These are phyloP conservation scores for Sonneratia caseolaris DNA, from an alignment of 345 rosid genomes.

Conservation along the genomic window DNA sequence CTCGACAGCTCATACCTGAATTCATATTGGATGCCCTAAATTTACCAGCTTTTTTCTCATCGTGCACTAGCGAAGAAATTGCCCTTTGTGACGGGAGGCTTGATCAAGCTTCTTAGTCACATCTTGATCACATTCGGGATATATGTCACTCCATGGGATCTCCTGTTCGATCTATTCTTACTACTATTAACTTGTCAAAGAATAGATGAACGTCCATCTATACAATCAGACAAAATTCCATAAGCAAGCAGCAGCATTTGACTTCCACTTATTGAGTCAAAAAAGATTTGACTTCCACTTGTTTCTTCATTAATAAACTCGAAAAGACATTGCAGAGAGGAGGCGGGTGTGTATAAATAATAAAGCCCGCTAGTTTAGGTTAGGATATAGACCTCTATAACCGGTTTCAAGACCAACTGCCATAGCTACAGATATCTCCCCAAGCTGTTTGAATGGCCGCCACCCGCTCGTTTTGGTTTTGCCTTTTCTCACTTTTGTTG, in stretches of 20 bases:
- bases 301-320: background rate
- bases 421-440: background rate
- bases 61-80: background rate
- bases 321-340: background rate
- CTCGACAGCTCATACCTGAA: conserved; percentile 11
- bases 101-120: too few species aligned
- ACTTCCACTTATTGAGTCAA: conserved; percentile 6
- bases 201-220: background rate
- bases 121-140: too few species aligned
- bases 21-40: conserved; percentile 12
- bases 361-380: background rate
- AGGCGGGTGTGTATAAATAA: background rate
- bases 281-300: too few species aligned
- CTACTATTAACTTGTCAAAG: too few species aligned
- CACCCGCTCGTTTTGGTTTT: conserved; percentile 14
- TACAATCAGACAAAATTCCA: conserved; percentile 6
- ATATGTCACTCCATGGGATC: too few species aligned
- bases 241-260: background rate
- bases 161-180: too few species aligned
- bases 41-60: background rate
- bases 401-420: background rate
- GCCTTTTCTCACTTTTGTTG: conserved; percentile 11
- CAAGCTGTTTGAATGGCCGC: conserved; percentile 11
- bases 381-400: background rate
- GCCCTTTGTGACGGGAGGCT: background rate